Percentiles rank a stretch among this genome's conserved stretches.
These are phyloP conservation scores for Sporothrix sp. DNA, from an alignment of 2,329 filamentous ascomycete species.

Conservation along the genomic window DNA sequence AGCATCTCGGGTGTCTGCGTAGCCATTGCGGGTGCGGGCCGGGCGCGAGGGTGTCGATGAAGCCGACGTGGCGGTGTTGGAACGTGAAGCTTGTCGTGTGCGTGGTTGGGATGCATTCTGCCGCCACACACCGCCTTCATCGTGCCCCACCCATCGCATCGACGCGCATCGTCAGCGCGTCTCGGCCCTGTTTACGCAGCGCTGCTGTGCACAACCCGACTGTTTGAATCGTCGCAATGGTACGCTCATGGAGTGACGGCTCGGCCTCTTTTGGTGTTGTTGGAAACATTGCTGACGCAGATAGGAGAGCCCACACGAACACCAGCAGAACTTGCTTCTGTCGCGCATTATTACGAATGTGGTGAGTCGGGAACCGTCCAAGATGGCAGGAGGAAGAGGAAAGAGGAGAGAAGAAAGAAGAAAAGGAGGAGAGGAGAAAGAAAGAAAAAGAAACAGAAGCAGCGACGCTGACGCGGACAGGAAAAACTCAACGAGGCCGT, in stretches of 20 bases:
- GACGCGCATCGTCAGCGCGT: slow-evolving; percentile 8
- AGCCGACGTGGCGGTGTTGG: neutral
- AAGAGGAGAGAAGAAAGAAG: neutral
- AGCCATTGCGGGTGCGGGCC: slow-evolving; percentile 15
- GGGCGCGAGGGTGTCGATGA: neutral
- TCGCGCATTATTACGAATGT: slow-evolving; percentile 97
- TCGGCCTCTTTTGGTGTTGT: too few species aligned
- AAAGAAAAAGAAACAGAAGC: neutral
- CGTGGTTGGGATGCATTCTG: slow-evolving; percentile 3
- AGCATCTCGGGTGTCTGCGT: slow-evolving; percentile 49
- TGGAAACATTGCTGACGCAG: neutral
- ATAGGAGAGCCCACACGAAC: slow-evolving; percentile 91
- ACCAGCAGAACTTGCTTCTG: slow-evolving; percentile 88
- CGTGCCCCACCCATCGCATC: neutral
- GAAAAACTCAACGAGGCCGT: slow-evolving; percentile 96
- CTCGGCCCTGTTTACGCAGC: neutral
- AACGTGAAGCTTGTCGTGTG: neutral
- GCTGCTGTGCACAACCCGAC: too few species aligned
- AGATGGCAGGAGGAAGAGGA: too few species aligned
- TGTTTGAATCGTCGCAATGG: too few species aligned
- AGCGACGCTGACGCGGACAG: slow-evolving; percentile 34
- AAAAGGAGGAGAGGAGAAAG: neutral
- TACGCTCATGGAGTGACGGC: too few species aligned
- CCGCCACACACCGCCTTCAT: slow-evolving; percentile 3
- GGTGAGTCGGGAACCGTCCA: too few species aligned